Percentiles rank a stretch among this genome's conserved stretches.
Conservation (phyloP, 768 basidiomycete species). For the Tremella yokohamensis region DNA sequence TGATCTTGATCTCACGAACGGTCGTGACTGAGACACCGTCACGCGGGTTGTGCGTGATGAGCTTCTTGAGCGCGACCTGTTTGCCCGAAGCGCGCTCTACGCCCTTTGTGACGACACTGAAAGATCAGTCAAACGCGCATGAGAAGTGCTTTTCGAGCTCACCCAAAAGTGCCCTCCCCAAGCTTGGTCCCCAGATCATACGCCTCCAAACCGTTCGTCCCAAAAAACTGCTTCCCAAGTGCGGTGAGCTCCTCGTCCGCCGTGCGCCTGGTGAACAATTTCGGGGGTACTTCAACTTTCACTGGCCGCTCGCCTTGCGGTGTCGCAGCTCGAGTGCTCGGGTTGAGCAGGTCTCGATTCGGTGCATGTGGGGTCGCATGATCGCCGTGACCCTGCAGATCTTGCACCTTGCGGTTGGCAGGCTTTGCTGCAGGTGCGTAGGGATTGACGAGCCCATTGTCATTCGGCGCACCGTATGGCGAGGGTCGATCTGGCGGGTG, state of each 20-base stretch:
- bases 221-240: constrained; percentile 34
- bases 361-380: constrained; percentile 59
- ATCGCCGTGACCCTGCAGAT: background rate
- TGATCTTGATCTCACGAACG: constrained; percentile 90
- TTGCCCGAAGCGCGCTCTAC: constrained; percentile 61
- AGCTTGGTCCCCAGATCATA: constrained; percentile 81
- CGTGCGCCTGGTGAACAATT: constrained; percentile 10
- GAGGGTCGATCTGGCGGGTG: constrained; percentile 39
- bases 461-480: constrained; percentile 51
- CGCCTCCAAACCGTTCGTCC: constrained; percentile 58
- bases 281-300: constrained; percentile 4
- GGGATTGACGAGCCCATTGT: constrained; percentile 57
- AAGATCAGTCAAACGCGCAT: constrained; percentile 15
- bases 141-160: constrained; percentile 46
- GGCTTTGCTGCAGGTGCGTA: constrained; percentile 24
- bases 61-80: constrained; percentile 83
- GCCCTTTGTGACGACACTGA: constrained; percentile 82
- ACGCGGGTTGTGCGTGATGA: constrained; percentile 92
- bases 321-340: constrained; percentile 60
- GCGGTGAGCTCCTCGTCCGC: constrained; percentile 29
- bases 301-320: constrained; percentile 12
- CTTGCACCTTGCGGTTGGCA: constrained; percentile 45
- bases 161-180: constrained; percentile 97
- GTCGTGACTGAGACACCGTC: constrained; percentile 96
- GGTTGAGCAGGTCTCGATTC: constrained; percentile 62